phyloP scores from a whole-genome alignment of 169 alveolate species.

The Eimeria sp. region DNA sequence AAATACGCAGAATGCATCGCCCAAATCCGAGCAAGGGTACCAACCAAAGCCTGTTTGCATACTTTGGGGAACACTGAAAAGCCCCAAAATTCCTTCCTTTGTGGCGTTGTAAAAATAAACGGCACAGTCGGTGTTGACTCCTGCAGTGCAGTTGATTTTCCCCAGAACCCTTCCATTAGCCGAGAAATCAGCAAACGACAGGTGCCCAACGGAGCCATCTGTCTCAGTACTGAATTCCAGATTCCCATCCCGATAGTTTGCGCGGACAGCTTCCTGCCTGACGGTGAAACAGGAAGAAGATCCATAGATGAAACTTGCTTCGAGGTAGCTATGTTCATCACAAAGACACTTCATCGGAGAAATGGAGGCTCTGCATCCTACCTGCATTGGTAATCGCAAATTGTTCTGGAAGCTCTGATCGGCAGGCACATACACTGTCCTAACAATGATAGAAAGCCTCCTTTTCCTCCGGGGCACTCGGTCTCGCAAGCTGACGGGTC shows the following conservation, averaged over 20 bases:
- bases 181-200: constrained; percentile 56
- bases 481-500: constrained; percentile 55
- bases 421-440: constrained; percentile 77
- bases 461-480: constrained; percentile 41
- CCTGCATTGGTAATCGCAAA: constrained; percentile 62
- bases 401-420: not conserved
- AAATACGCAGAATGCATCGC: not conserved
- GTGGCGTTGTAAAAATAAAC: constrained; percentile 49
- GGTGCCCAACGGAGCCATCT: not conserved
- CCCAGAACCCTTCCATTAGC: constrained; percentile 72
- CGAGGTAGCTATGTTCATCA: not conserved
- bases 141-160: constrained; percentile 7
- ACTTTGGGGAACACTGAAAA: constrained; percentile 53
- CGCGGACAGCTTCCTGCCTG: constrained; percentile 37
- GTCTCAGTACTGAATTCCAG: constrained; percentile 38
- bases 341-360: not conserved
- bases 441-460: constrained; percentile 33
- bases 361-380: not conserved
- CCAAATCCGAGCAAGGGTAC: not conserved
- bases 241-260: constrained; percentile 25
- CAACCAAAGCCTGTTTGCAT: not conserved
- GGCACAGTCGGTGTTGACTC: constrained; percentile 32
- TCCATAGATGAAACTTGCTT: not conserved
- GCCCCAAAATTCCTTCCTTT: constrained; percentile 57
- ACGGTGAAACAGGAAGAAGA: not conserved